Percentiles rank a stretch among this genome's conserved stretches.
phyloP scores from a whole-genome alignment of 2,329 filamentous ascomycete species.

The Cercospora canescens region DNA sequence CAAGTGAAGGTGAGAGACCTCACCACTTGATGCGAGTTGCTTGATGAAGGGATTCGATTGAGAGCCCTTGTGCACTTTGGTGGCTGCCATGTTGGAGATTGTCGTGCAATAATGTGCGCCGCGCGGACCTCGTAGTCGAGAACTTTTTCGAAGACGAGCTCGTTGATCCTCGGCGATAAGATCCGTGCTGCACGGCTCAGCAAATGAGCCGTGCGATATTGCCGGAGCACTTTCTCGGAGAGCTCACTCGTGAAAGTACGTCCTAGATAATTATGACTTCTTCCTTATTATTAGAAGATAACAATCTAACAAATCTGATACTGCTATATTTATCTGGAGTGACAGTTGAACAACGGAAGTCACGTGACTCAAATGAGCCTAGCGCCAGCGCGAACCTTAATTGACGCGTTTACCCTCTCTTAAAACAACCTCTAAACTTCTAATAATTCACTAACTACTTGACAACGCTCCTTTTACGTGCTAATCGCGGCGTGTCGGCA shows the following conservation, averaged over 20 bases:
- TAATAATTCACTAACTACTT: background rate
- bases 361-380: background rate
- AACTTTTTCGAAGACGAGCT: constrained; percentile 7
- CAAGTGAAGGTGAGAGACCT: constrained; percentile 48
- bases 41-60: constrained; percentile 65
- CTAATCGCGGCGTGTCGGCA: background rate
- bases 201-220: background rate
- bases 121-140: constrained; percentile 2
- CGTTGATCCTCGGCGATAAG: background rate
- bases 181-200: background rate
- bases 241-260: too few relatives aligned
- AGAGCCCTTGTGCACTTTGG: constrained; percentile 15
- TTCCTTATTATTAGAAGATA: too few relatives aligned
- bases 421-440: background rate
- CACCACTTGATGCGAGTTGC: constrained; percentile 82
- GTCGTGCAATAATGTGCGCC: background rate
- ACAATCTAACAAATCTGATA: too few relatives aligned
- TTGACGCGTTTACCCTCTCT: background rate
- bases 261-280: too few relatives aligned
- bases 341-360: too few relatives aligned
- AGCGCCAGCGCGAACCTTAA: background rate
- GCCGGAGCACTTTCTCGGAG: background rate
- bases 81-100: constrained; percentile 19
- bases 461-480: background rate
- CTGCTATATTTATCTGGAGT: too few relatives aligned